Evolutionary conservation across 2,329 filamentous ascomycete genomes (phyloP).

Genomic region (Trichothecium roseum): DNA sequence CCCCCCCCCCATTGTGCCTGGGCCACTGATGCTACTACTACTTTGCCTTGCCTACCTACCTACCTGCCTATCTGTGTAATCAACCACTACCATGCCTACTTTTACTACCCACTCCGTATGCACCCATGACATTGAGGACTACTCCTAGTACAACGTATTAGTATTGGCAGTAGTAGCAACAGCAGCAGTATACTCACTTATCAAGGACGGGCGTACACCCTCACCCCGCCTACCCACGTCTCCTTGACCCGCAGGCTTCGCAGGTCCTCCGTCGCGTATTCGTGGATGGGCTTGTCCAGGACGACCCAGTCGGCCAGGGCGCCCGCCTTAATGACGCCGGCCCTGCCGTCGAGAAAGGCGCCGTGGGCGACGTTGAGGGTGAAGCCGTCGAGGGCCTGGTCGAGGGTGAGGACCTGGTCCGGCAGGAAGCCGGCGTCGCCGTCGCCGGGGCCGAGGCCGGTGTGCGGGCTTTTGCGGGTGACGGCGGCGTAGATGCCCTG

Average conservation of each 20-base stretch:
- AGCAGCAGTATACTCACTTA: too few species aligned
- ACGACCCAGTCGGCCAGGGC: slow-evolving; percentile 63
- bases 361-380: slow-evolving; percentile 48
- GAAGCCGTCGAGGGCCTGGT: slow-evolving; percentile 53
- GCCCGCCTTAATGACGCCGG: slow-evolving; percentile 48
- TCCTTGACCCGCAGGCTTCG: slow-evolving; percentile 46
- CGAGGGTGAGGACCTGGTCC: slow-evolving; percentile 46
- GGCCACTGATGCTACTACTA: too few species aligned
- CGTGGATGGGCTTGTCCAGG: slow-evolving; percentile 46
- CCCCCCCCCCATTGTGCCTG: too few species aligned
- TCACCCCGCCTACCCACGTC: slow-evolving; percentile 56
- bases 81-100: too few species aligned
- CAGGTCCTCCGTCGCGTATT: slow-evolving; percentile 38
- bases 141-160: too few species aligned
- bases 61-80: too few species aligned
- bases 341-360: slow-evolving; percentile 46
- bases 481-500: slow-evolving; percentile 61
- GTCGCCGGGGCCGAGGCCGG: slow-evolving; percentile 38
- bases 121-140: too few species aligned
- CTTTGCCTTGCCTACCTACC: too few species aligned
- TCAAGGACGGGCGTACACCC: slow-evolving; percentile 25
- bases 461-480: slow-evolving; percentile 47
- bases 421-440: slow-evolving; percentile 43
- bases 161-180: too few species aligned
- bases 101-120: too few species aligned